phyloP scores from a whole-genome alignment of 1,284 basidiomycete species.

The Malassezia globosa region DNA sequence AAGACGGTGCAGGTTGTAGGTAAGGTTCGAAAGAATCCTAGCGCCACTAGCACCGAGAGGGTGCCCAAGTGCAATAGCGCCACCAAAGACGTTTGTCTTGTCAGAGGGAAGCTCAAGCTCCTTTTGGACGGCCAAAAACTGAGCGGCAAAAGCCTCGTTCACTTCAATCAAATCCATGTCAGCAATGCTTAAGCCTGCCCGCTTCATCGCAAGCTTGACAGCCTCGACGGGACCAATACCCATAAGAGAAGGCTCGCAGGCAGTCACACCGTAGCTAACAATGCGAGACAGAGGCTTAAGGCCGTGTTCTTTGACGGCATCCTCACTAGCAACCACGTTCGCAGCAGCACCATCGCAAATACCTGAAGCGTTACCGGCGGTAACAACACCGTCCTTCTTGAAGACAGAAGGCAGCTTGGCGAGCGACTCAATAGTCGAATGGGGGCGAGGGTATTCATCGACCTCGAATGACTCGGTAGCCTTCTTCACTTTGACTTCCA shows the following conservation, averaged over 20 bases:
- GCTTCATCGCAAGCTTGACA: slow-evolving; percentile 45
- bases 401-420: slow-evolving; percentile 76
- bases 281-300: slow-evolving; percentile 77
- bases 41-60: slow-evolving; percentile 53
- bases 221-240: slow-evolving; percentile 54
- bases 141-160: slow-evolving; percentile 80
- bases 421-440: slow-evolving; percentile 83
- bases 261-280: slow-evolving; percentile 56
- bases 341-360: slow-evolving; percentile 97
- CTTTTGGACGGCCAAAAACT: slow-evolving; percentile 82
- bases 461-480: slow-evolving; percentile 32
- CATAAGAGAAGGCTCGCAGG: slow-evolving; percentile 54
- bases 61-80: slow-evolving; percentile 52
- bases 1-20: slow-evolving; percentile 52
- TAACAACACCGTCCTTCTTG: slow-evolving; percentile 75
- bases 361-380: slow-evolving; percentile 88
- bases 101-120: slow-evolving; percentile 60
- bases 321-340: slow-evolving; percentile 79
- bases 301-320: slow-evolving; percentile 75
- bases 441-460: slow-evolving; percentile 57
- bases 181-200: slow-evolving; percentile 47
- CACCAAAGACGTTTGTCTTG: slow-evolving; percentile 53
- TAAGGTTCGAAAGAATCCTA: slow-evolving; percentile 52
- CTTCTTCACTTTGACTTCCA: slow-evolving; percentile 46
- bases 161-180: slow-evolving; percentile 54